Percentiles rank a stretch among this genome's conserved stretches.
Conservation (phyloP, 768 basidiomycete genomes). For the Lactifluus echinatus region DNA sequence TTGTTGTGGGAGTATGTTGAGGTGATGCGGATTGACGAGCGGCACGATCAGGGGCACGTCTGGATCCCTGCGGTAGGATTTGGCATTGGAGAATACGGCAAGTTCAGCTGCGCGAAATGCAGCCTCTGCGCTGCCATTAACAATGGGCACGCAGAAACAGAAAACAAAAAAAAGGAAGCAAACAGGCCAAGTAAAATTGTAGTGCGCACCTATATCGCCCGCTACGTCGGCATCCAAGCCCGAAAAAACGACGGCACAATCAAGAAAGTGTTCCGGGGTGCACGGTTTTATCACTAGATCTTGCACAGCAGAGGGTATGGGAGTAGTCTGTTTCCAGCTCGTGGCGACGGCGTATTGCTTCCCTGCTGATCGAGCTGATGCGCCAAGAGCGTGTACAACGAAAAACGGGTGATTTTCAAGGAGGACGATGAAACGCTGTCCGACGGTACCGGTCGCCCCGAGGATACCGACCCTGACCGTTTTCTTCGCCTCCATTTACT, state of each 20-base stretch:
- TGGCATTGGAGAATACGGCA: slow-evolving; percentile 94
- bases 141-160: too few species aligned
- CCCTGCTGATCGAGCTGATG: slow-evolving; percentile 80
- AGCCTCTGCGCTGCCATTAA: slow-evolving; percentile 47
- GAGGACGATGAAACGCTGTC: slow-evolving; percentile 89
- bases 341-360: slow-evolving; percentile 66
- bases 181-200: not conserved
- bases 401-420: slow-evolving; percentile 90
- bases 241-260: slow-evolving; percentile 85
- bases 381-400: slow-evolving; percentile 75
- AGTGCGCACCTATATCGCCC: slow-evolving; percentile 77
- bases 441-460: slow-evolving; percentile 90
- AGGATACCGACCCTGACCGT: slow-evolving; percentile 60
- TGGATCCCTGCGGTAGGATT: slow-evolving; percentile 89
- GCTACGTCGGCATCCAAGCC: slow-evolving; percentile 95
- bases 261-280: slow-evolving; percentile 62
- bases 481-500: too few species aligned
- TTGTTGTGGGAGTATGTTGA: slow-evolving; percentile 80
- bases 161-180: too few species aligned
- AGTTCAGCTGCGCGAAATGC: slow-evolving; percentile 83
- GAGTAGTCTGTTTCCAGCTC: slow-evolving; percentile 81
- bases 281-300: slow-evolving; percentile 70
- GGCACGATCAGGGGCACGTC: slow-evolving; percentile 93
- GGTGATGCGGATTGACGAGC: slow-evolving; percentile 83
- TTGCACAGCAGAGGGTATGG: slow-evolving; percentile 58